Percentiles rank a stretch among this genome's conserved stretches.
Conservation (phyloP, 352 stramenopile genomes). For the Globisporangium radiosum region DNA sequence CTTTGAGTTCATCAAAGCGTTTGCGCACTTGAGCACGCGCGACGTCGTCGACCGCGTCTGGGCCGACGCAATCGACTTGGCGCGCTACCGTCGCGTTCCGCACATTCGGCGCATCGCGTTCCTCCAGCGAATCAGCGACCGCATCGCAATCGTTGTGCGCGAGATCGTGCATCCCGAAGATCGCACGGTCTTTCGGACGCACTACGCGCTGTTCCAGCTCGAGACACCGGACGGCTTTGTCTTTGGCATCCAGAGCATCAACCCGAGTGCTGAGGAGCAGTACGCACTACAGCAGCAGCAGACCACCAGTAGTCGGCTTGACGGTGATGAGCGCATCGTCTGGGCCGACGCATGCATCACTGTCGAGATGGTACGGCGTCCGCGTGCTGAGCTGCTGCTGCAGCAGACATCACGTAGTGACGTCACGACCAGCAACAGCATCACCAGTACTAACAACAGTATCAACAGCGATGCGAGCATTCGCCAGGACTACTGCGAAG, state of each 20-base stretch:
- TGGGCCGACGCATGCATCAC: constrained; percentile 27
- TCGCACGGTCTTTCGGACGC: constrained; percentile 28
- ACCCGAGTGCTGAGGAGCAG: constrained; percentile 17
- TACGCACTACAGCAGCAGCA: too few relatives aligned
- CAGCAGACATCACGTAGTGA: too few relatives aligned
- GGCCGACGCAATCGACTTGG: constrained; percentile 20
- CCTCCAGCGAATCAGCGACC: constrained; percentile 23
- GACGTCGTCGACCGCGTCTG: constrained; percentile 23
- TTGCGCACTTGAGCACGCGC: constrained; percentile 17
- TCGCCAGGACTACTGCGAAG: constrained; percentile 14
- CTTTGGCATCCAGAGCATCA: constrained; percentile 29
- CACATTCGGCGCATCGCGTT: constrained; percentile 26
- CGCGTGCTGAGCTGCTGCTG: neutral
- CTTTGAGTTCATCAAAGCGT: constrained; percentile 31
- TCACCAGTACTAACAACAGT: neutral
- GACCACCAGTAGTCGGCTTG: too few relatives aligned
- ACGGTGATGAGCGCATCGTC: constrained; percentile 15
- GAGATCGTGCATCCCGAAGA: constrained; percentile 26
- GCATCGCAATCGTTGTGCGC: constrained; percentile 24
- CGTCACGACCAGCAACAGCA: neutral
- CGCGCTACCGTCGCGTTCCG: constrained; percentile 11
- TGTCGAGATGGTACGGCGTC: constrained; percentile 21
- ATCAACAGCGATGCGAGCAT: too few relatives aligned
- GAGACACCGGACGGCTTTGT: constrained; percentile 16
- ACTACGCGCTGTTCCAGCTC: constrained; percentile 24